phyloP scores from a whole-genome alignment of 1,284 basidiomycete genomes.

The Cystobasidium slooffiae region DNA sequence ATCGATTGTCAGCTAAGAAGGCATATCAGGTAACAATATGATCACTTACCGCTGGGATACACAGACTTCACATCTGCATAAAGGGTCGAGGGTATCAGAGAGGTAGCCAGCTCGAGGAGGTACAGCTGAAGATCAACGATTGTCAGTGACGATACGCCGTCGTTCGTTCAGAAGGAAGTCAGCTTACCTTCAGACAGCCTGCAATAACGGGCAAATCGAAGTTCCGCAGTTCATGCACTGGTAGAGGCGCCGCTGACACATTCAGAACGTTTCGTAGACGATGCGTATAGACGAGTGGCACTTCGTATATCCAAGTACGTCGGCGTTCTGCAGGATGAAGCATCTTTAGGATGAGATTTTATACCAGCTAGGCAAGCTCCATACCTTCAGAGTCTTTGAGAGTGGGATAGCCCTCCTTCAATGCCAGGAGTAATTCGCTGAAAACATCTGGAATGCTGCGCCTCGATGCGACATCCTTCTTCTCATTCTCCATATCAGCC shows the following conservation, averaged over 20 bases:
- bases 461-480: not conserved
- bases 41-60: constrained; percentile 47
- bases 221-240: constrained; percentile 17
- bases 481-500: constrained; percentile 29
- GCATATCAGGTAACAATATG: too few species aligned
- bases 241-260: constrained; percentile 1
- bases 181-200: constrained; percentile 46
- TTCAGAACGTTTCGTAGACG: constrained; percentile 37
- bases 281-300: constrained; percentile 41
- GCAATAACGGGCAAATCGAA: constrained; percentile 50
- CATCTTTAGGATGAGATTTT: not conserved
- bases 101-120: constrained; percentile 51
- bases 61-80: constrained; percentile 49
- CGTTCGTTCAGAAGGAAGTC: not conserved
- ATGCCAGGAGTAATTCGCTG: not conserved
- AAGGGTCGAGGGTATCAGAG: constrained; percentile 32
- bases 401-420: constrained; percentile 38
- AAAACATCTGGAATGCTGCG: constrained; percentile 31
- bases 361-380: not conserved
- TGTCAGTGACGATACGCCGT: not conserved
- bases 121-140: constrained; percentile 42
- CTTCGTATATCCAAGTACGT: constrained; percentile 45
- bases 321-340: constrained; percentile 31
- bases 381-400: constrained; percentile 34
- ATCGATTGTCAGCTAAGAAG: too few species aligned